Percentiles rank a stretch among this genome's conserved stretches.
Evolutionary conservation across 2,329 filamentous ascomycete species (phyloP).

Genomic region (Tolypocladium pustulatum): DNA sequence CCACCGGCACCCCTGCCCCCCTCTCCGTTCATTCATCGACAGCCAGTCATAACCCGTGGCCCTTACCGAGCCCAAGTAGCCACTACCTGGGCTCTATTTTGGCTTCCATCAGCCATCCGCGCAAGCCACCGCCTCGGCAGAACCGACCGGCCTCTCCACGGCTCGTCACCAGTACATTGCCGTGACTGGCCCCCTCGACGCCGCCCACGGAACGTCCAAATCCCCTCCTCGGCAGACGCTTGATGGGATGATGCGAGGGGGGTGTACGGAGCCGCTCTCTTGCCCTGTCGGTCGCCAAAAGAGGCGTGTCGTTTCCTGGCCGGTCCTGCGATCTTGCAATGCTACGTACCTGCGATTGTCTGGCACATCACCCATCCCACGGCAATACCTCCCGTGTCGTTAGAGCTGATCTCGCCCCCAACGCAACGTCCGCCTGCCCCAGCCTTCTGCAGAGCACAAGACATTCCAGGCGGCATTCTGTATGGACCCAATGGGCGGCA

Average conservation of each 20-base stretch:
- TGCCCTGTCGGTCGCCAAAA: background rate
- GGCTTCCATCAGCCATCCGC: conserved; percentile 1
- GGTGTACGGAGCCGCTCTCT: background rate
- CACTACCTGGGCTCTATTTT: conserved; percentile 4
- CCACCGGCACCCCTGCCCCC: conserved; percentile 2
- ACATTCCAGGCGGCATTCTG: conserved; percentile 14
- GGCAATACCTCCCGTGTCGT: conserved; percentile 7
- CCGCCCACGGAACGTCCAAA: conserved; percentile 1
- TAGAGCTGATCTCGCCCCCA: conserved; percentile 11
- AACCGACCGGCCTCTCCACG: conserved; percentile 4
- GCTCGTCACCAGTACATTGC: conserved; percentile 17
- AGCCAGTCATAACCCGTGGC: background rate
- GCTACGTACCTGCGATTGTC: conserved; percentile 6
- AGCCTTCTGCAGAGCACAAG: conserved; percentile 8
- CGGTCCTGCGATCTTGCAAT: conserved; percentile 4
- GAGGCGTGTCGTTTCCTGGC: background rate
- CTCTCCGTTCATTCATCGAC: background rate
- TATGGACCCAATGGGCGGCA: background rate
- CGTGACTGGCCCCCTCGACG: background rate
- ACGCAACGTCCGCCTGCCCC: conserved; percentile 11
- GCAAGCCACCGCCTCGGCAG: conserved; percentile 4
- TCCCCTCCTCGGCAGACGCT: conserved; percentile 21
- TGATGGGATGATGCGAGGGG: conserved; percentile 10
- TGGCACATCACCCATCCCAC: conserved; percentile 7
- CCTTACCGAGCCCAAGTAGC: conserved; percentile 4